Base-by-base conservation (phyloP, 192 early-diverging fungal species). In the Linnemannia schmuckeri region DNA sequence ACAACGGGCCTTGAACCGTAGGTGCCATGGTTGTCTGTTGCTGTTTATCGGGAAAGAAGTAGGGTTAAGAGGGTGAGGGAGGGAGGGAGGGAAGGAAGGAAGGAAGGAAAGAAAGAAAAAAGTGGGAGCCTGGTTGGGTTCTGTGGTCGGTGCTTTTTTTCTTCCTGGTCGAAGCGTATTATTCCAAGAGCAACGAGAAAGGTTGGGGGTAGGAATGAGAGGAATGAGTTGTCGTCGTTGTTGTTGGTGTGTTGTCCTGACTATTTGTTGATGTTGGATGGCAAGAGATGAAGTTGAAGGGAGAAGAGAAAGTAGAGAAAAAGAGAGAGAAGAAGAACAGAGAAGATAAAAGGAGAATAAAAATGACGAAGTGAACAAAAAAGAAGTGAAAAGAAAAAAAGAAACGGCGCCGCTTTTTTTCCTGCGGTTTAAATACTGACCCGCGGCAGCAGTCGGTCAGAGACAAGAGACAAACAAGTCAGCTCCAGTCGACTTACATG, bases 1-100 rank as follows among this genome's bases (percentile, higher is more conserved):
- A 57, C 74, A 89, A 76, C 22, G 88, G 84, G 63, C 78, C 72
- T 74, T 87, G 85, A 75, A 87, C 85, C 72, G 76, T 87, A 55
- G 85, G 85, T 27, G 85, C 85, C 85, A 87, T 87, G 49, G 27
- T 66, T 66, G 61, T 66, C 5, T 24, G 55, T 57, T 57, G 49
- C 7, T 37, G 52, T 66, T 35, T 40, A 37, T 66, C 37, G 55
- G 35, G 20, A 17, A 38, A 49, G 52, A 49, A 20, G 33, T 18
- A 24, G 33, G 18, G 9, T 66, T 66, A 10, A 15, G n/a, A 24
- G 24, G 24, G 30, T 61, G n/a, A 74, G 17, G 69, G 22, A 30
- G 73, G 46, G 46, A 20, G 24, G 73, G 30, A 44, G 13, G 74
- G 49, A 46, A 33, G 74, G 49, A 22, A 37, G 12, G 22, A 55